Base-by-base conservation (phyloP, 2,329 filamentous ascomycete species). In the Nothopassalora personata region DNA sequence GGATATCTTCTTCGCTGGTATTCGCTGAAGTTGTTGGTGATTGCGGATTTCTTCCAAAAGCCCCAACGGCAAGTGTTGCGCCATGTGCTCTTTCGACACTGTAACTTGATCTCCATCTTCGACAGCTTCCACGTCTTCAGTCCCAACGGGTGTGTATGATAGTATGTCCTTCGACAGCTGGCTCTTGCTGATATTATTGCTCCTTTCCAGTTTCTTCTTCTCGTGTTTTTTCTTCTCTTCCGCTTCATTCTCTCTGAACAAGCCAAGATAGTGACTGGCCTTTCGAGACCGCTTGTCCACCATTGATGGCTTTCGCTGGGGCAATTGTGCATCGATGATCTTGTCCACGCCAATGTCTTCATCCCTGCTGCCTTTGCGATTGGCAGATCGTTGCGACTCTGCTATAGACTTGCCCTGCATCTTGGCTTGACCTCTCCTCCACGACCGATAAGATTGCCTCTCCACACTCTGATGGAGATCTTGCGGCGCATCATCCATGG, bases 211-310 rank as follows among this genome's bases (percentile, higher is more conserved):
- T 66, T 56, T 78, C 75, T 58, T 76, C 75, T 60, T 81, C 77
- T 64, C 77, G 70, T 69, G 77, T 75, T 80, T 81, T 57, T 79
- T 76, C 62, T 81, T 80, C 33, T 81, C 79, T 27, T 78, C 78
- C 6, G 75, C 77, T 56, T 83, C 83, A 59, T 84, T 84, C 62
- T 85, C 83, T 66, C 85, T 85, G 74, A 87, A 87, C 5, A 87
- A 73, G 11, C 85, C 83, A 55, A 87, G 74, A 66, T 85, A 86
- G 67, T 87, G 84, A 67, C 83, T 86, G 46, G 85, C 83, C 72
- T 87, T 87, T 58, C 85, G 79, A 70, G 83, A 86, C 60, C 85
- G 79, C 49, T 82, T 81, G 65, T 83, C 79, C 28, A 78, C 75
- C 30, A 76, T 72, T 27, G 74, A 74, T 13, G 73, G 75, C 66